A percentile compares a stretch with the other conserved stretches of the same genome.
These are phyloP conservation scores for Gynostemma pentaphyllum DNA, from an alignment of 306 rosid genomes.

Conservation along the genomic window DNA sequence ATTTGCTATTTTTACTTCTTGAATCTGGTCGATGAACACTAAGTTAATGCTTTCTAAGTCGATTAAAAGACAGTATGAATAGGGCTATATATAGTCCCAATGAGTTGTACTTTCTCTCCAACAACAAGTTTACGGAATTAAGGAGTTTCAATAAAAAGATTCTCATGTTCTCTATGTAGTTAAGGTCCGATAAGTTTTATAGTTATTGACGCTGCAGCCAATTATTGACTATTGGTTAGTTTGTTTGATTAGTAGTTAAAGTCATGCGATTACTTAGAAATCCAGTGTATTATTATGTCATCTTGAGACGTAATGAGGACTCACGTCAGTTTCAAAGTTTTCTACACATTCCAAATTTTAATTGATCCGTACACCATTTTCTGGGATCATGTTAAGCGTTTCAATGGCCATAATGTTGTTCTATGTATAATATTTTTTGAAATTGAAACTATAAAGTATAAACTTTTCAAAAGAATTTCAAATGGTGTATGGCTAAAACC, in stretches of 20 bases:
- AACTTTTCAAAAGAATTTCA: background rate
- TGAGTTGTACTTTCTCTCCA: background rate
- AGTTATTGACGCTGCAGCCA: background rate
- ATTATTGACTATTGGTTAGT: background rate
- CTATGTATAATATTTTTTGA: background rate
- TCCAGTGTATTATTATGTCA: background rate
- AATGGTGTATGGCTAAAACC: background rate
- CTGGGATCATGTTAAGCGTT: background rate
- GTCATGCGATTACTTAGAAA: background rate
- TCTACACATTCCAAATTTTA: background rate
- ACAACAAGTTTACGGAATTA: background rate
- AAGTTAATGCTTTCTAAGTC: background rate
- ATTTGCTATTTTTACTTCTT: background rate
- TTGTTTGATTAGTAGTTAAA: background rate
- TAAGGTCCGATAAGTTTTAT: background rate
- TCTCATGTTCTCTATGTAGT: background rate
- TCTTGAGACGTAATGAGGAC: background rate
- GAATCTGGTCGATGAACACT: background rate
- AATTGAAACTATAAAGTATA: background rate
- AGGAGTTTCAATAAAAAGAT: background rate
- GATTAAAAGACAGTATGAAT: background rate
- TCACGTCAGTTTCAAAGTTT: background rate
- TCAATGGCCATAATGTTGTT: background rate
- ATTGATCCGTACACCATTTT: background rate
- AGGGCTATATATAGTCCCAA: background rate